These are phyloP conservation scores for Gossypium schwendimanii DNA, from an alignment of 441 rosid genomes.

Conservation along the genomic window DNA sequence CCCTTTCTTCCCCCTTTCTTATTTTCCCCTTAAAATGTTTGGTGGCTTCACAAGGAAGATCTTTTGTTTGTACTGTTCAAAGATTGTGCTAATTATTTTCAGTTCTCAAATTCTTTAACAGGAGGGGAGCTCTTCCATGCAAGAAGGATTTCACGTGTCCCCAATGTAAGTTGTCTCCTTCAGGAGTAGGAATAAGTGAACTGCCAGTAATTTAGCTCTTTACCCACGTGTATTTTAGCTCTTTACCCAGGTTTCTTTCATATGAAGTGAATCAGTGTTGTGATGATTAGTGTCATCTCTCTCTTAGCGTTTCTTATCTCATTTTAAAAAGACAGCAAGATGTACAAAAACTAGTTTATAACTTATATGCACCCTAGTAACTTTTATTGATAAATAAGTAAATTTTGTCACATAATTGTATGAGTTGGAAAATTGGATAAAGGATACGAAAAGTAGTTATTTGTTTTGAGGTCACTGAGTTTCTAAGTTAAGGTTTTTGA, in stretches of 20 bases:
- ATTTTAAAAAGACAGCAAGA: neutral
- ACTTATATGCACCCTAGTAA: neutral
- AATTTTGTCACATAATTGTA: neutral
- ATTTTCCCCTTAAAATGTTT: neutral
- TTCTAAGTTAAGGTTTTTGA: no score
- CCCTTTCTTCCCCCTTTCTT: neutral
- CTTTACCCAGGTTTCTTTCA: neutral
- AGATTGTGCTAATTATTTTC: neutral
- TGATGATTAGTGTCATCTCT: neutral
- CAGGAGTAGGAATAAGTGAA: neutral
- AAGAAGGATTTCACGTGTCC: constrained; percentile 48
- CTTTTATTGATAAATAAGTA: neutral
- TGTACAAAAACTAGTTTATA: neutral
- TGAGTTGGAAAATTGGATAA: constrained; percentile 12
- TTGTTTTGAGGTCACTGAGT: no score
- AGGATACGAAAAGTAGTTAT: no score
- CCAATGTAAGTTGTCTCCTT: constrained; percentile 43
- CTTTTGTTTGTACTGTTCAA: neutral
- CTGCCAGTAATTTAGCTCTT: neutral
- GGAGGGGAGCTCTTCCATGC: constrained; percentile 54
- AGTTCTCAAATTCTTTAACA: constrained; percentile 17
- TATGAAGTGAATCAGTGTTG: neutral
- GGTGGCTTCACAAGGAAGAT: neutral
- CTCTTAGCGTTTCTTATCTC: neutral
- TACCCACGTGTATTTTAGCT: neutral